A percentile compares a stretch with the other conserved stretches of the same genome.
These are phyloP conservation scores for Stellera chamaejasme DNA, from an alignment of 345 rosid genomes.

Conservation along the genomic window DNA sequence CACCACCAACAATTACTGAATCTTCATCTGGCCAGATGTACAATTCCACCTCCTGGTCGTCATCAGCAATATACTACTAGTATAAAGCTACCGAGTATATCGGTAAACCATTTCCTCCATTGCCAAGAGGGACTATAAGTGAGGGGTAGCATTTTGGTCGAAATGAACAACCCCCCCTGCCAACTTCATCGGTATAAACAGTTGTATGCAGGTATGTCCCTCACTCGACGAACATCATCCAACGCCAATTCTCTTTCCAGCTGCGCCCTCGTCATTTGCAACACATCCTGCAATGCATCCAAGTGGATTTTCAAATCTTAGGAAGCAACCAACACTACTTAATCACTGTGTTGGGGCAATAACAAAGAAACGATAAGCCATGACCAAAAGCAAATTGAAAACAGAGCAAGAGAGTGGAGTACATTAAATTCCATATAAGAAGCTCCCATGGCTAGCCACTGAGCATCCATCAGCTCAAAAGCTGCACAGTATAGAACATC, in stretches of 20 bases:
- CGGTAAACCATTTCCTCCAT: too few species aligned
- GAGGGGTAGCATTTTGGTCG: background rate
- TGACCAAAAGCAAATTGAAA: too few species aligned
- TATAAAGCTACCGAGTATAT: too few species aligned
- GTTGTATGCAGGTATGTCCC: constrained; percentile 84
- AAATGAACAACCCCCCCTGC: background rate
- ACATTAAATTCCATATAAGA: constrained; percentile 99
- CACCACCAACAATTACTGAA: too few species aligned
- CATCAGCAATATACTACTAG: too few species aligned
- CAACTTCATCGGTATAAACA: constrained; percentile 51
- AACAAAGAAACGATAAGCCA: too few species aligned
- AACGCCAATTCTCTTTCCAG: constrained; percentile 78
- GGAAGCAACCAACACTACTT: too few species aligned
- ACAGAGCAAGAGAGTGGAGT: constrained; percentile 17
- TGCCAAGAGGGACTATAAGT: background rate
- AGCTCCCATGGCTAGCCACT: constrained; percentile 99
- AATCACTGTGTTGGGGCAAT: too few species aligned
- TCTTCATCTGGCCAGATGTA: too few species aligned
- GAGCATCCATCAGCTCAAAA: constrained; percentile 97
- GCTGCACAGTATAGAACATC: constrained; percentile 89
- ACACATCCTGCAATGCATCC: constrained; percentile 57
- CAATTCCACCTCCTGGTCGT: too few species aligned
- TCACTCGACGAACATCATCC: constrained; percentile 68
- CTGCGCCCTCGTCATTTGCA: constrained; percentile 70
- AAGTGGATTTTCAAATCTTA: background rate